Base-by-base conservation (phyloP, 345 rosid species). In the Linum tenue region DNA sequence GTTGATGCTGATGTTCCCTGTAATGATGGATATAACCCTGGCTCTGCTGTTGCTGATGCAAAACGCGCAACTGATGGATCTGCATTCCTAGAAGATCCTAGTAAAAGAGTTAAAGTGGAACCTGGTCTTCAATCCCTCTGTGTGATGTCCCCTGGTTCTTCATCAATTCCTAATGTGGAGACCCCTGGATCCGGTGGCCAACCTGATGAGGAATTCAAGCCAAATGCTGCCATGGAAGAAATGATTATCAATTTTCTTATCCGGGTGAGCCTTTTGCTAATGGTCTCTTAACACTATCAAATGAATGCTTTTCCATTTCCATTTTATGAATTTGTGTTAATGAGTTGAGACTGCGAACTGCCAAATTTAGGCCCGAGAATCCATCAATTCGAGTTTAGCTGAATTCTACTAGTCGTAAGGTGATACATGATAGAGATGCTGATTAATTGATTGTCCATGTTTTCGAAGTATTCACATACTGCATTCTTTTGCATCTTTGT, bases 171-270 rank as follows among this genome's bases (percentile, higher is more conserved):
- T 44, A 88, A 87, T 56, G 77, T 91, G 60, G 99, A 91, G 79
- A 85, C 97, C 75, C 92, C 96, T n/a, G 99, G 99, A 69, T 79
- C 96, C 73, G 83, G 90, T 77, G 83, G 89, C 71, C 99, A 88
- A 80, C 92, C 97, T 65, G 99, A 94, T 72, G 99, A 94, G 75
- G 99, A 94, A 76, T 94, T 90, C 73, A 94, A 94, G 78, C 97
- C 97, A 55, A 94, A 94, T 85, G 99, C 97, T 65, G 99, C 99
- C 60, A 94, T 94, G 99, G 99, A 94, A 80, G 99, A 94, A 80
- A 94, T 94, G 97, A 89, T 94, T 63, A 94, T 94, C 77, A 94
- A 91, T 77, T 94, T 94, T 79, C 96, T 94, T 38, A 90, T 94
- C 75, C 72, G 99, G 69, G 99, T 94, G 77, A 88, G 97, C 66